A percentile compares a stretch with the other conserved stretches of the same genome.
These are phyloP conservation scores for Fusarium veterinarium DNA, from an alignment of 2,329 filamentous ascomycete genomes.

Conservation along the genomic window DNA sequence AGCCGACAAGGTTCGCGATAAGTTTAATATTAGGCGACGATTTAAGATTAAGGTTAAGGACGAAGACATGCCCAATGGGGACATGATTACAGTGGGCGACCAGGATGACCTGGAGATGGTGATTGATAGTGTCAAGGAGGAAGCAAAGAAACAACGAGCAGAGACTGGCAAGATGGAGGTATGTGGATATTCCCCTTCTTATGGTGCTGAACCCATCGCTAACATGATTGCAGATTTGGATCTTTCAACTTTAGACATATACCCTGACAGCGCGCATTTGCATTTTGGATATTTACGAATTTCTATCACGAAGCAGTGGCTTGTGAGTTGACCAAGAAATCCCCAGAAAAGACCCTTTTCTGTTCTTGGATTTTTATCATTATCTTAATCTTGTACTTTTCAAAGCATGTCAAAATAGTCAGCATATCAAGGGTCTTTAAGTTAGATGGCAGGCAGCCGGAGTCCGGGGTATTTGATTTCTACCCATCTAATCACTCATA, in stretches of 20 bases:
- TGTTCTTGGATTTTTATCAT: slow-evolving; percentile 20
- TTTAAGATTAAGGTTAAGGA: slow-evolving; percentile 93
- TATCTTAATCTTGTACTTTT: slow-evolving; percentile 37
- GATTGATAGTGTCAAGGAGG: slow-evolving; percentile 74
- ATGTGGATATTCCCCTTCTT: slow-evolving; percentile 54
- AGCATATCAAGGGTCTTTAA: slow-evolving; percentile 28
- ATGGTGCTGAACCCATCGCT: slow-evolving; percentile 31
- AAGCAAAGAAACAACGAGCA: slow-evolving; percentile 76
- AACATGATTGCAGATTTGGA: slow-evolving; percentile 57
- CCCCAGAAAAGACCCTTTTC: neutral
- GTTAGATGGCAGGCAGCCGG: slow-evolving; percentile 34
- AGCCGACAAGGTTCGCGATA: slow-evolving; percentile 82
- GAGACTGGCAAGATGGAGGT: slow-evolving; percentile 97
- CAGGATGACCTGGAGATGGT: slow-evolving; percentile 96
- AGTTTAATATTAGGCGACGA: slow-evolving; percentile 80
- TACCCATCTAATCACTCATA: slow-evolving; percentile 27
- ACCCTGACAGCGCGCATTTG: slow-evolving; percentile 42
- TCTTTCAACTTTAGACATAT: slow-evolving; percentile 54
- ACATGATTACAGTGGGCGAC: slow-evolving; percentile 97
- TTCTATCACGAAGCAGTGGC: slow-evolving; percentile 37
- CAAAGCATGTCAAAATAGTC: slow-evolving; percentile 13
- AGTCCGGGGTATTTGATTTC: slow-evolving; percentile 25
- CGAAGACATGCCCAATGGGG: slow-evolving; percentile 79
- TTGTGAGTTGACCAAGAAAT: slow-evolving; percentile 10
- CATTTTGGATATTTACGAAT: slow-evolving; percentile 35